Conservation (phyloP, 257 asterid genomes). For the Solanum chilense region DNA sequence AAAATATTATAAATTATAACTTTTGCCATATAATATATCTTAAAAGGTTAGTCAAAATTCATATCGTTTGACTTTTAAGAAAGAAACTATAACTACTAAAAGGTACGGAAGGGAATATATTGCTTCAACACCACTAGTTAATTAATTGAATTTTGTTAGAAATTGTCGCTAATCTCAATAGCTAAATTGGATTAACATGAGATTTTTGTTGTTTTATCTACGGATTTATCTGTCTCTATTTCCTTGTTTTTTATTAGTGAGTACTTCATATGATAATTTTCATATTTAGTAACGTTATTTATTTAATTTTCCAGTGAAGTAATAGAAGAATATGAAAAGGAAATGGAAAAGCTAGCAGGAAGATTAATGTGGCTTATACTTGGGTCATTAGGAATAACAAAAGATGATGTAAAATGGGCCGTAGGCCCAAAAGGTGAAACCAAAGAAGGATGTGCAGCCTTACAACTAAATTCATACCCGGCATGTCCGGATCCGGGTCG, state of each 20-base stretch:
- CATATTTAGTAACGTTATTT: not conserved
- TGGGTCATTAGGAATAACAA: slow-evolving; percentile 46
- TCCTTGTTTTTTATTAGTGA: not conserved
- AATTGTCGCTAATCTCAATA: too few species aligned
- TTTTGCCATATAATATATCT: too few species aligned
- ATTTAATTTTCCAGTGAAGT: slow-evolving; percentile 33
- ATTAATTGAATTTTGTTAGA: too few species aligned
- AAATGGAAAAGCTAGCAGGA: slow-evolving; percentile 49
- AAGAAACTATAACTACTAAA: not conserved
- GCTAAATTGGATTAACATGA: not conserved
- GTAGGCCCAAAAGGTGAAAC: slow-evolving; percentile 1
- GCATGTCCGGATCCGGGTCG: slow-evolving; percentile 92
- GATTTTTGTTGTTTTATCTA: not conserved
- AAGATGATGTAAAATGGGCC: slow-evolving; percentile 60
- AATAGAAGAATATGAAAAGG: slow-evolving; percentile 45
- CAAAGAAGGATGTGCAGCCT: slow-evolving; percentile 39
- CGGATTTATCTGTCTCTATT: too few species aligned
- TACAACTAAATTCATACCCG: slow-evolving; percentile 81
- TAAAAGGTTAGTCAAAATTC: too few species aligned
- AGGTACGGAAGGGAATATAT: too few species aligned
- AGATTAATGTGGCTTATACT: slow-evolving; percentile 70
- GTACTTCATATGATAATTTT: not conserved
- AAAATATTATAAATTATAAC: too few species aligned
- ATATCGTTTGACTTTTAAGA: too few species aligned
- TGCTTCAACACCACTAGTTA: not conserved